Percentiles rank a stretch among this genome's conserved stretches.
phyloP scores from a whole-genome alignment of 257 asterid genomes.

The Jacaranda mimosifolia region DNA sequence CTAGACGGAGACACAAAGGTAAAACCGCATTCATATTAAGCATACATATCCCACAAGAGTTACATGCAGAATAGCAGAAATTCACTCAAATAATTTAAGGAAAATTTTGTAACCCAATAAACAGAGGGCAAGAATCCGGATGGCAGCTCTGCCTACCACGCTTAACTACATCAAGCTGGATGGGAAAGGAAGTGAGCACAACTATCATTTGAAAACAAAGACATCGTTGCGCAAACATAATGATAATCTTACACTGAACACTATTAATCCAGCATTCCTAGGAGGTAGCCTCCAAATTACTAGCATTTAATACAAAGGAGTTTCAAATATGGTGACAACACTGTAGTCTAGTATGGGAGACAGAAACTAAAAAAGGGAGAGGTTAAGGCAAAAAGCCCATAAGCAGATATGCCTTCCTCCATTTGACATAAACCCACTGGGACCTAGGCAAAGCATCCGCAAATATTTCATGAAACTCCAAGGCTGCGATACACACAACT shows the following conservation, averaged over 20 bases:
- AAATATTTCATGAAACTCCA: constrained; percentile 38
- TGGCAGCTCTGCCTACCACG: constrained; percentile 23
- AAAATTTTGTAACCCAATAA: constrained; percentile 18
- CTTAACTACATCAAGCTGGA: constrained; percentile 18
- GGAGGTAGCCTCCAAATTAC: constrained; percentile 34
- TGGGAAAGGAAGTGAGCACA: constrained; percentile 9
- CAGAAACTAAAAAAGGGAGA: constrained; percentile 29
- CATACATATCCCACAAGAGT: constrained; percentile 1
- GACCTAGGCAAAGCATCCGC: constrained; percentile 44
- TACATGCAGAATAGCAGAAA: background rate
- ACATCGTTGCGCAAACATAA: constrained; percentile 22
- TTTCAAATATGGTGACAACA: constrained; percentile 32
- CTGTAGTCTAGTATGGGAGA: constrained; percentile 27
- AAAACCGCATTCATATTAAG: constrained; percentile 6
- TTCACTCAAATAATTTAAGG: background rate
- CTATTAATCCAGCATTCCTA: constrained; percentile 28
- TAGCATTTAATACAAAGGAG: constrained; percentile 39
- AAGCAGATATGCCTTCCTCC: constrained; percentile 27
- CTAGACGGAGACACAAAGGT: background rate
- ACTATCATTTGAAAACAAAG: constrained; percentile 23
- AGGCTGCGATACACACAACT: constrained; percentile 32
- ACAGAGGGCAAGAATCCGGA: constrained; percentile 11
- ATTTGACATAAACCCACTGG: constrained; percentile 39
- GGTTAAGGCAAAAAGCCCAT: constrained; percentile 33
- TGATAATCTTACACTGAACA: constrained; percentile 25